Base-by-base conservation (phyloP, 73 alveolate genomes). In the Effrenium voratum region DNA sequence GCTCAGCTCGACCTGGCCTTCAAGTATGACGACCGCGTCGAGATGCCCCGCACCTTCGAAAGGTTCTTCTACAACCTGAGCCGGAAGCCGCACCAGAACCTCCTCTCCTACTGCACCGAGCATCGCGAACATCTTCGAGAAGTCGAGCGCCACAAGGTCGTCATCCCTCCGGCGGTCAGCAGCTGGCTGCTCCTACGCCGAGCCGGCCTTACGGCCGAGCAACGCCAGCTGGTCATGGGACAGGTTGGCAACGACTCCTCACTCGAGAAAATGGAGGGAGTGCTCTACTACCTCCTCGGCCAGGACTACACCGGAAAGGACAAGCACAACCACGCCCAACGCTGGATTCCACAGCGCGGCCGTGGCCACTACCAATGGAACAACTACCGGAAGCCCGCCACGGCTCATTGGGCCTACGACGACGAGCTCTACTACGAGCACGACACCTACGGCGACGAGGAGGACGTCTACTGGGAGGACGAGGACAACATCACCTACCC, bases 211-310 rank as follows among this genome's bases (percentile, higher is more conserved):
- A 45, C 90, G 12, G 13, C 26, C 5, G 90, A 79, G 45, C 90
- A 79, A 22, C 19, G 30, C 12, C 90, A 79, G 38, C 66, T 79
- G 44, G 44, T 79, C 28, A 43, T 45, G 30, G 41, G 45, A 2
- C 68, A 34, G 3, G 26, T 12, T 32, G 28, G 30, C 24, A n/a
- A n/a, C n/a, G 68, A 79, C 46, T 0, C 46, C 15, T 4, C 19
- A 1, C n/a, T 45, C 0, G 12, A 19, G 4, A 34, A 6, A 1
- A 66, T 79, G 68, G 52, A 4, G 16, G 68, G 46, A 30, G 50
- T 66, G 45, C 41, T 79, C 36, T 79, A 45, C 90, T 79, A 12
- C 44, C 90, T 79, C 45, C 30, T 43, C 1, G 90, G 90, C 44
- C 90, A 79, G 68, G 90, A 79, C 68, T 79, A 45, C 90, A 44